Evolutionary conservation across 495 filamentous ascomycete genomes (phyloP).

Genomic region (Entonaema liquescens): DNA sequence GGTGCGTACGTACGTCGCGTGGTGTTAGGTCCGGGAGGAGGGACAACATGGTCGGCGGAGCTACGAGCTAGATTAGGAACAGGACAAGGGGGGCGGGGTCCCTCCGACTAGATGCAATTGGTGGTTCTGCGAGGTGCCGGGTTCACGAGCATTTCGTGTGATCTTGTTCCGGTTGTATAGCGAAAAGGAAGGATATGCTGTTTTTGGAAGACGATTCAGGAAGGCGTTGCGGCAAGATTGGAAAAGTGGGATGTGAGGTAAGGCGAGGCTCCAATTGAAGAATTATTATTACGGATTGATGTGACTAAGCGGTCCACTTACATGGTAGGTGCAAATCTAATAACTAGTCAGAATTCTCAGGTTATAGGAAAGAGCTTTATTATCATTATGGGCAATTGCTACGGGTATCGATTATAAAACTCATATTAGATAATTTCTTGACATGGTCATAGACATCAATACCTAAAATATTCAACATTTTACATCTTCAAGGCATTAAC

Average conservation of each 20-base stretch:
- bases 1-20: slow-evolving; percentile 67
- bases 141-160: slow-evolving; percentile 16
- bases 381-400: neutral
- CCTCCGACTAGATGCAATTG: slow-evolving; percentile 21
- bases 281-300: slow-evolving; percentile 15
- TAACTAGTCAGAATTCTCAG: neutral
- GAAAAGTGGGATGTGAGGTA: slow-evolving; percentile 7
- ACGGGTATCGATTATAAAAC: neutral
- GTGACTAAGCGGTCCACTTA: slow-evolving; percentile 29
- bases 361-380: neutral
- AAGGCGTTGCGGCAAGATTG: slow-evolving; percentile 17
- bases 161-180: neutral
- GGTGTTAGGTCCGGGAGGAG: slow-evolving; percentile 77
- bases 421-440: too few relatives aligned
- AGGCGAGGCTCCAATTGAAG: slow-evolving; percentile 29
- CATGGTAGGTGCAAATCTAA: neutral
- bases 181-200: slow-evolving; percentile 6
- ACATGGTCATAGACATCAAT: neutral
- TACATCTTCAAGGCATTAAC: neutral
- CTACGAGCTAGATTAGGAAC: slow-evolving; percentile 35
- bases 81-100: slow-evolving; percentile 3
- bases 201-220: slow-evolving; percentile 17
- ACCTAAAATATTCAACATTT: neutral
- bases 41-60: slow-evolving; percentile 60
- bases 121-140: neutral